Conservation (phyloP, 208 protist genomes). For the Leishmania aethiopica region DNA sequence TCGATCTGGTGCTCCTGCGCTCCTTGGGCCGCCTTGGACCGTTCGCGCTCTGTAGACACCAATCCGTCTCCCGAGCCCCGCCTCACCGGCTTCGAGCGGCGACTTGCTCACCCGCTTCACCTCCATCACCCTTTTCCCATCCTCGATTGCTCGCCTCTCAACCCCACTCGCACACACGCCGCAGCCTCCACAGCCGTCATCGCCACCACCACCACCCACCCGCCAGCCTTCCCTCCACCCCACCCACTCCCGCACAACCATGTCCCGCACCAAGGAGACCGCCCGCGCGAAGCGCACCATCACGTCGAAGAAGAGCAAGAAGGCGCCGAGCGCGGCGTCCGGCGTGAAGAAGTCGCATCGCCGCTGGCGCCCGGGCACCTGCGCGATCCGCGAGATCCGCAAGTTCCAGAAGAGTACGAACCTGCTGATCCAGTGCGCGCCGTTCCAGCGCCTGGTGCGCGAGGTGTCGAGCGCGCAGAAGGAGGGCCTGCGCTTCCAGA, state of each 20-base stretch:
- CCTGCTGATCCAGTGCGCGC: no score
- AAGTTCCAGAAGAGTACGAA: conserved; percentile 62
- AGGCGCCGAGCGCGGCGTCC: conserved; percentile 93
- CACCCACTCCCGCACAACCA: conserved; percentile 28
- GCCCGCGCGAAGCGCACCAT: conserved; percentile 97
- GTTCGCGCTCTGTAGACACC: background rate
- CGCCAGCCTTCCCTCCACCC: conserved; percentile 11
- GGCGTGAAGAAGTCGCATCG: conserved; percentile 95
- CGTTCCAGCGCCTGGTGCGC: no score
- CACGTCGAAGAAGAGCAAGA: conserved; percentile 97
- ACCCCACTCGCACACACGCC: conserved; percentile 1
- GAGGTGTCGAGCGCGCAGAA: conserved; percentile 81
- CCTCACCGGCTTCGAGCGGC: no score
- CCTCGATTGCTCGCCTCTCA: conserved; percentile 1
- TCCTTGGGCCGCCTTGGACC: background rate
- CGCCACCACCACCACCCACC: conserved; percentile 1
- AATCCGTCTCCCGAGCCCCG: no score
- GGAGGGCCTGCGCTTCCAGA: conserved; percentile 89
- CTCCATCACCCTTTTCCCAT: conserved; percentile 1
- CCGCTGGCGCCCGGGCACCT: conserved; percentile 92
- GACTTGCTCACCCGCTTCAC: background rate
- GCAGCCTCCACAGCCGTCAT: conserved; percentile 13
- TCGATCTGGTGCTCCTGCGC: background rate
- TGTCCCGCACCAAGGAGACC: conserved; percentile 98
- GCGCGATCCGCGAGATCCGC: conserved; percentile 98